Evolutionary conservation across 352 stramenopile species (phyloP), one percentile per base, ranked within the genome.

Genomic region (Pythium apleroticum): DNA sequence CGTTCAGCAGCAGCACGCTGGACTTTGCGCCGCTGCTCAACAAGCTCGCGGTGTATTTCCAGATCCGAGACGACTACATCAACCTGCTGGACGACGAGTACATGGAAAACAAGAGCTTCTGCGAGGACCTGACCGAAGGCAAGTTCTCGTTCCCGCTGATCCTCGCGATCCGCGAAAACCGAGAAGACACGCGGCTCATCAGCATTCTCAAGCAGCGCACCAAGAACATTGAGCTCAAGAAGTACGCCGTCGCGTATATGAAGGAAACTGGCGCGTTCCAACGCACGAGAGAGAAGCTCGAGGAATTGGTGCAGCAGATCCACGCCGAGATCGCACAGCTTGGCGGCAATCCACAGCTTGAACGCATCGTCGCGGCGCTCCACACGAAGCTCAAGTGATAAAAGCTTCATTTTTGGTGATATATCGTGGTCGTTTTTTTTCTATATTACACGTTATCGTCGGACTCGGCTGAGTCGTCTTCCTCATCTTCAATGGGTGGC

Each of bases 31-130:
- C 89, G 11, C 76, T 99, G 15, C 85, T 99, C 25, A 96, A 99
- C 68, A 84, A 90, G 43, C 75, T 99, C 15, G 90, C 93, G 10
- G 85, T 99, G 33, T 99, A 99, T 63, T 99, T 99, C 79, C 96
- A 99, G 80, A 98, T 99, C 69, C 86, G 96, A 41, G 96, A 99
- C 75, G 97, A 99, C 83, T 97, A 98, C 55, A 91, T 99, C 60
- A 99, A 99, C 73, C 69, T 99, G 15, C 74, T 97, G 17, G 91
- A 98, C 78, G 89, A 96, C 53, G 87, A 96, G 25, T 99, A 98
- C 76, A 98, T 98, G 85, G 95, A 98, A 73, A 97, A 96, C 66
- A 99, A 99, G 78, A 98, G 89, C 76, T 99, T 96, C 73, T 98
- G 96, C 69, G 97, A 99, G 77, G 97, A 99, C 74, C 73, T 99